A percentile compares a stretch with the other conserved stretches of the same genome.
These are phyloP conservation scores for Verticillium albo-atrum DNA, from an alignment of 2,329 filamentous ascomycete species.

Conservation along the genomic window DNA sequence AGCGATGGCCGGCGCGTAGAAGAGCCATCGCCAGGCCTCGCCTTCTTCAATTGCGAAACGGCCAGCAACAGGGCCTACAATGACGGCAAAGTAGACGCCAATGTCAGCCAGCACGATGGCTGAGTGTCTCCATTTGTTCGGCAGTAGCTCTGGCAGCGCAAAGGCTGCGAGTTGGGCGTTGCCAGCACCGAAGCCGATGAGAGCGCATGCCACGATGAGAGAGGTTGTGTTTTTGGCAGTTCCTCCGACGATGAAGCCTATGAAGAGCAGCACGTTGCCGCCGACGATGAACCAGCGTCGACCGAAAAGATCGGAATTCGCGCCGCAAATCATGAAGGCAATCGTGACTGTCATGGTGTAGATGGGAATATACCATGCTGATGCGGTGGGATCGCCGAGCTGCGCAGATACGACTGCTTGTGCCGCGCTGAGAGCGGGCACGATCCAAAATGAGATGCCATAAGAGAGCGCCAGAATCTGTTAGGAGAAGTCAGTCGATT, in stretches of 20 bases:
- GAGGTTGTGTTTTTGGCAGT: slow-evolving; percentile 31
- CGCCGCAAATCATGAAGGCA: slow-evolving; percentile 32
- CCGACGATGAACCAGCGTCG: slow-evolving; percentile 39
- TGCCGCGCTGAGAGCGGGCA: slow-evolving; percentile 25
- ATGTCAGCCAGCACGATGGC: slow-evolving; percentile 37
- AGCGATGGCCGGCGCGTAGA: slow-evolving; percentile 36
- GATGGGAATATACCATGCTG: slow-evolving; percentile 28
- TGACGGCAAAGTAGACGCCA: slow-evolving; percentile 37
- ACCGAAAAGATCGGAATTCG: slow-evolving; percentile 43
- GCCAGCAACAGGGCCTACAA: slow-evolving; percentile 39
- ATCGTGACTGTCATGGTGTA: slow-evolving; percentile 36
- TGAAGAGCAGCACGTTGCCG: slow-evolving; percentile 32
- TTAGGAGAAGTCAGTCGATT: not conserved
- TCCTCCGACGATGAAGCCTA: slow-evolving; percentile 33
- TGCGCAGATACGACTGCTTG: slow-evolving; percentile 24
- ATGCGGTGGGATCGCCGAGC: slow-evolving; percentile 25
- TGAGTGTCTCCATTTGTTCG: slow-evolving; percentile 43
- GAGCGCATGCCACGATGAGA: slow-evolving; percentile 31
- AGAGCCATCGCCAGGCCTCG: slow-evolving; percentile 38
- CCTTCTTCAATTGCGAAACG: slow-evolving; percentile 31
- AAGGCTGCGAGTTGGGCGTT: slow-evolving; percentile 40
- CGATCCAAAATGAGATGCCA: slow-evolving; percentile 33
- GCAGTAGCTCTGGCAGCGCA: slow-evolving; percentile 40
- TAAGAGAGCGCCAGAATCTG: slow-evolving; percentile 28
- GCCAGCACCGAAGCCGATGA: slow-evolving; percentile 39